Percentiles rank a stretch among this genome's conserved stretches.
These are phyloP conservation scores for Eleusine coracana DNA, from an alignment of 176 grass and related monocot genomes.

Conservation along the genomic window DNA sequence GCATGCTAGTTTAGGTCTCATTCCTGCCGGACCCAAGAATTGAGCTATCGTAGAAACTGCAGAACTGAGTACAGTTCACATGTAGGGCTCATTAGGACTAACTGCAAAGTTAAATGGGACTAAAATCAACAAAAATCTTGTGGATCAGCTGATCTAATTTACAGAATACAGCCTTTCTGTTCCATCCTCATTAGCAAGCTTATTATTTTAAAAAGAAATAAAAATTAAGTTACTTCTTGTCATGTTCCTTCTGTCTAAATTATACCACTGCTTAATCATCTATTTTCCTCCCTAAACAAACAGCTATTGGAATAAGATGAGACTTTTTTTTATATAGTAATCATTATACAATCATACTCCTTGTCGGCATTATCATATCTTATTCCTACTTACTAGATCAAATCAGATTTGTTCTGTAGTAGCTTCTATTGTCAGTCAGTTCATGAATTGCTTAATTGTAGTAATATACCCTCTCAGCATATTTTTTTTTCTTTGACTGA, in stretches of 20 bases:
- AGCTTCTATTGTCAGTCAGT: conserved; percentile 51
- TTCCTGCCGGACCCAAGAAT: background rate
- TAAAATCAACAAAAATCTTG: conserved; percentile 19
- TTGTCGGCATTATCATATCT: conserved; percentile 51
- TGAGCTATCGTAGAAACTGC: background rate
- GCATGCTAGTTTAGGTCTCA: conserved; percentile 17
- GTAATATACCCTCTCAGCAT: conserved; percentile 30
- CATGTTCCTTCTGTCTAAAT: background rate
- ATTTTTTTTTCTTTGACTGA: conserved; percentile 36
- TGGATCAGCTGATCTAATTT: conserved; percentile 17
- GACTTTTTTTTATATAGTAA: conserved; percentile 29
- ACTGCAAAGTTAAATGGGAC: conserved; percentile 25
- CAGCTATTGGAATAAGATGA: conserved; percentile 8
- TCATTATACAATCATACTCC: conserved; percentile 51
- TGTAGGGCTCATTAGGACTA: background rate
- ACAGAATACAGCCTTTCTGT: background rate
- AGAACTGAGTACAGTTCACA: conserved; percentile 35
- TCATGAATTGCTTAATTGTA: conserved; percentile 45
- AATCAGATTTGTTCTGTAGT: conserved; percentile 57
- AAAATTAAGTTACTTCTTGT: conserved; percentile 10
- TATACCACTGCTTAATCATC: conserved; percentile 7
- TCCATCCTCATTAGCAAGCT: conserved; percentile 5
- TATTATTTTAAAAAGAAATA: conserved; percentile 8
- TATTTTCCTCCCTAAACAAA: conserved; percentile 34
- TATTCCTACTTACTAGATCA: conserved; percentile 52